These are phyloP conservation scores for Phytophthora foliorum DNA, from an alignment of 352 stramenopile species.

Conservation along the genomic window DNA sequence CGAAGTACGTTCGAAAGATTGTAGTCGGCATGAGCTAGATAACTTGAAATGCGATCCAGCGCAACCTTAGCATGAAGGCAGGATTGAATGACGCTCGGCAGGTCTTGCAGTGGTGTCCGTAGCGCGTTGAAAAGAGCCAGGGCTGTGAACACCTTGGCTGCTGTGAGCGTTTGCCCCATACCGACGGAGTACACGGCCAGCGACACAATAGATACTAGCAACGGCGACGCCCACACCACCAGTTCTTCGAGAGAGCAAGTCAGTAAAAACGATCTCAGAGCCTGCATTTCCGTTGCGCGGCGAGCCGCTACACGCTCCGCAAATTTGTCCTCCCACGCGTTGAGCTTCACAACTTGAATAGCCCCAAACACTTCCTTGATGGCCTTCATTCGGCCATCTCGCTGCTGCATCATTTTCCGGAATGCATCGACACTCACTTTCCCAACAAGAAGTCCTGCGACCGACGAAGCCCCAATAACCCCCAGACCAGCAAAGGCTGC, in stretches of 20 bases:
- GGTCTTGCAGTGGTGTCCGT: constrained; percentile 35
- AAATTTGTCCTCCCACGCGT: constrained; percentile 94
- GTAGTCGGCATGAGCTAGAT: constrained; percentile 31
- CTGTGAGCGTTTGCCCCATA: constrained; percentile 37
- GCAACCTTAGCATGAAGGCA: constrained; percentile 25
- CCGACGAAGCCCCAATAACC: constrained; percentile 42
- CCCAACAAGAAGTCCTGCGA: constrained; percentile 59
- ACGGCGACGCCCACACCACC: constrained; percentile 50
- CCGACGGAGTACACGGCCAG: constrained; percentile 54
- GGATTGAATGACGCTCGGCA: constrained; percentile 41
- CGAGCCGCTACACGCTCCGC: constrained; percentile 19
- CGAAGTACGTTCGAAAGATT: constrained; percentile 8
- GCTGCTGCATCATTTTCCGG: constrained; percentile 80
- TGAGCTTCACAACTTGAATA: constrained; percentile 97
- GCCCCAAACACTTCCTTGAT: constrained; percentile 92
- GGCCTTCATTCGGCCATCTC: constrained; percentile 91
- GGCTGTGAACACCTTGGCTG: constrained; percentile 56
- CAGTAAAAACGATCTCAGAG: constrained; percentile 61
- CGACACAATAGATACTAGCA: constrained; percentile 57
- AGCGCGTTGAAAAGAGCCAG: constrained; percentile 57
- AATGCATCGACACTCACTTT: constrained; percentile 57
- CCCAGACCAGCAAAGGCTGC: constrained; percentile 55
- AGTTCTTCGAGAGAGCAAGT: constrained; percentile 76
- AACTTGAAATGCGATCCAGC: constrained; percentile 37
- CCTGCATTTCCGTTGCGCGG: constrained; percentile 88